Conservation (phyloP, 139 green algal species). For the Volvox africanus region DNA sequence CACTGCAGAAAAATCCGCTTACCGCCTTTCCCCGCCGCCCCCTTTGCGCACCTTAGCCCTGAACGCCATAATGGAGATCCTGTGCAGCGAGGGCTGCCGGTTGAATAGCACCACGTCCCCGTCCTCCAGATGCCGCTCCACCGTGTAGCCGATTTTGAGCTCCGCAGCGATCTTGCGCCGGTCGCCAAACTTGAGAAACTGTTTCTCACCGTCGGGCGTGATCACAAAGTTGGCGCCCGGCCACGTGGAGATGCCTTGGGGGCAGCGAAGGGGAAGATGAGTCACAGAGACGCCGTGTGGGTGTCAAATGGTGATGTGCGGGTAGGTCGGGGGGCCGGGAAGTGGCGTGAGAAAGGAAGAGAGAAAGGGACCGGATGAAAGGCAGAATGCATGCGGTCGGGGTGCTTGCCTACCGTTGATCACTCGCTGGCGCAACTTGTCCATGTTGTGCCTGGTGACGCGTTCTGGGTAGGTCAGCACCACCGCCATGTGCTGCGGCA, state of each 20-base stretch:
- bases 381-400: not conserved
- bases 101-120: constrained; percentile 99
- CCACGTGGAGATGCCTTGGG: constrained; percentile 68
- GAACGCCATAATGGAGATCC: constrained; percentile 99
- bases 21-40: not conserved
- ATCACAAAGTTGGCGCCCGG: constrained; percentile 96
- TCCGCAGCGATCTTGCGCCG: constrained; percentile 87
- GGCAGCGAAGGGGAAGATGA: not conserved
- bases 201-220: constrained; percentile 70
- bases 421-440: constrained; percentile 82
- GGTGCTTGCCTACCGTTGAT: constrained; percentile 68
- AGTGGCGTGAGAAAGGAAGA: not conserved
- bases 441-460: constrained; percentile 94
- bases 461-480: constrained; percentile 96
- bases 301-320: not conserved
- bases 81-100: constrained; percentile 95
- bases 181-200: constrained; percentile 92
- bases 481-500: constrained; percentile 92
- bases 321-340: not conserved
- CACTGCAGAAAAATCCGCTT: too few species aligned
- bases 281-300: not conserved
- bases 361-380: not conserved
- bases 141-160: constrained; percentile 90
- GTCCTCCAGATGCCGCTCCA: constrained; percentile 94
- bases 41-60: constrained; percentile 76